Conservation (phyloP, 2,329 filamentous ascomycete species). For the Esteya vermicola region DNA sequence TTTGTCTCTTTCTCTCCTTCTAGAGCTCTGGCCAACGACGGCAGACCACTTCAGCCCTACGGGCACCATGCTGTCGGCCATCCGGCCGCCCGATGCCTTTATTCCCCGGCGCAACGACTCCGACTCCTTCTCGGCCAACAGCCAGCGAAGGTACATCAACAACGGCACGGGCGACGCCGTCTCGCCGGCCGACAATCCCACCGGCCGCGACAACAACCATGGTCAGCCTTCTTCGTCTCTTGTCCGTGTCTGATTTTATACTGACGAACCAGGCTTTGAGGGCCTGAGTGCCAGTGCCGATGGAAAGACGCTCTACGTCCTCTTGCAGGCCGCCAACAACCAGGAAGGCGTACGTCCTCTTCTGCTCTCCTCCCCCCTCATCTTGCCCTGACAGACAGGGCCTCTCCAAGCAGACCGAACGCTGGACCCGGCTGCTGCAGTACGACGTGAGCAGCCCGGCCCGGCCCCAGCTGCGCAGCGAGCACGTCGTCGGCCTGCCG, state of each 20-base stretch:
- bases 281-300: slow-evolving; percentile 49
- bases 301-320: slow-evolving; percentile 47
- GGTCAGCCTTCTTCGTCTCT: background rate
- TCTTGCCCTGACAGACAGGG: slow-evolving; percentile 5
- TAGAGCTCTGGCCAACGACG: too few species aligned
- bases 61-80: slow-evolving; percentile 47
- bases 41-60: slow-evolving; percentile 40
- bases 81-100: slow-evolving; percentile 49
- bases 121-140: slow-evolving; percentile 46
- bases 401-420: slow-evolving; percentile 22
- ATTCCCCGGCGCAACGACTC: slow-evolving; percentile 49
- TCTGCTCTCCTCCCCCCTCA: background rate
- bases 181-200: slow-evolving; percentile 31
- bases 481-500: slow-evolving; percentile 55
- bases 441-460: slow-evolving; percentile 40
- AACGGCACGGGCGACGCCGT: slow-evolving; percentile 32
- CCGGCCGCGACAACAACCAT: slow-evolving; percentile 56
- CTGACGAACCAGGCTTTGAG: slow-evolving; percentile 41
- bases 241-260: background rate
- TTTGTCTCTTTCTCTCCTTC: too few species aligned
- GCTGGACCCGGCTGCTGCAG: slow-evolving; percentile 46
- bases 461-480: slow-evolving; percentile 33
- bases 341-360: slow-evolving; percentile 32
- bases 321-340: slow-evolving; percentile 51
- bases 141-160: slow-evolving; percentile 44